phyloP scores from a whole-genome alignment of 768 basidiomycete species.

The Boletus barrowsii region DNA sequence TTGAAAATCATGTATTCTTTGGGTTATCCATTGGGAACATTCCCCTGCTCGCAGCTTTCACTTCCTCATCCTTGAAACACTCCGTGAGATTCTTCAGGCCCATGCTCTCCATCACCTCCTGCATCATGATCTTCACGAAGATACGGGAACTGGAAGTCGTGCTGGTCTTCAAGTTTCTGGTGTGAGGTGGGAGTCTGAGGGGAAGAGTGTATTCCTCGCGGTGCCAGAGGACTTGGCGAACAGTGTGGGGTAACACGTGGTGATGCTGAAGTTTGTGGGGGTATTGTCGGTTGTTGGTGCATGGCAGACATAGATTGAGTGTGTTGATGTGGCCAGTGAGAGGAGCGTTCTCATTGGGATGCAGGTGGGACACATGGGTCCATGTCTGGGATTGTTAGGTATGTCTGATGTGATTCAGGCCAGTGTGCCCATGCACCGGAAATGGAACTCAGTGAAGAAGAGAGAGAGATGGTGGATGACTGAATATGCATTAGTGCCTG shows the following conservation, averaged over 20 bases:
- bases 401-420: conserved; percentile 26
- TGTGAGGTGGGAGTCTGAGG: conserved; percentile 22
- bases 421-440: conserved; percentile 23
- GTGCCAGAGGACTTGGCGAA: conserved; percentile 17
- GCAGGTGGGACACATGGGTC: conserved; percentile 7
- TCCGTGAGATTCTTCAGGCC: conserved; percentile 84
- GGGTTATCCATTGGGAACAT: conserved; percentile 98
- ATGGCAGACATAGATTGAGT: conserved; percentile 13
- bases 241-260: conserved; percentile 10
- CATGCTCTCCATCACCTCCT: conserved; percentile 93
- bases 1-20: conserved; percentile 92
- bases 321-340: conserved; percentile 6
- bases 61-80: conserved; percentile 85
- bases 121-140: conserved; percentile 95
- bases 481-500: conserved; percentile 19
- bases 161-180: no score
- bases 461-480: conserved; percentile 25
- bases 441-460: conserved; percentile 29
- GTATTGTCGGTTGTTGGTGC: conserved; percentile 5
- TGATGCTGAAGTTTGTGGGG: not conserved
- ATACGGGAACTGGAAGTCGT: conserved; percentile 95
- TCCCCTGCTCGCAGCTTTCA: conserved; percentile 64
- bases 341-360: conserved; percentile 2
- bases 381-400: conserved; percentile 20
- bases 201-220: conserved; percentile 12